Evolutionary conservation across 2,329 filamentous ascomycete species (phyloP), one percentile per base, ranked within the genome.

Genomic region (Rasamsonia emersonii): DNA sequence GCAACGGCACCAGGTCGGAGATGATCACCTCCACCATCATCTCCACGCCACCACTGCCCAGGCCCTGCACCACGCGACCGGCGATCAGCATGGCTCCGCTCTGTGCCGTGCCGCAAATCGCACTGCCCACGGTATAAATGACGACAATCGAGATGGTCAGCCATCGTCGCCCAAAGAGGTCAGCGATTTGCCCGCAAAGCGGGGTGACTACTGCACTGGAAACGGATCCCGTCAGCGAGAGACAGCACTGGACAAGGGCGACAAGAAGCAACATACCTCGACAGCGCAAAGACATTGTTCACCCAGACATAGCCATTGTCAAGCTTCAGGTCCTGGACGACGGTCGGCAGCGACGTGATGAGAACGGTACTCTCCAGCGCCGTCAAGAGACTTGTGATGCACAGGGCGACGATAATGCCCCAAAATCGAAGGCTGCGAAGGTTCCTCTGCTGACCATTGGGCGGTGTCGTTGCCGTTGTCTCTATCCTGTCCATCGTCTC

Each of bases 1-100:
- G 49, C 8, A 74, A 49, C 0, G 68, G 63, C 0, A 73, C 61
- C 3, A 74, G 46, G 34, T 74, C 71, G 15, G 58, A 66, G 5
- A 71, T 53, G 11, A 75, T 61, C 31, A 72, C 59, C 15, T 67
- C 62, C 4, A 62, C 53, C 2, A 73, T 50, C 24, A 66, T 33
- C 3, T 32, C 39, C 40, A 65, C 56, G 1, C 66, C 67, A 2
- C 62, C 65, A 2, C 54, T 58, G 0, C 66, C 68, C 3, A 68
- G 44, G 0, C 75, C 74, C 33, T 77, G 71, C 1, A 78, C 44
- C 1, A 59, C 59, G 2, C 73, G 60, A 11, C 68, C 70, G 42
- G 56, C 60, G 9, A 79, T 72, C 1, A 79, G 50, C 47, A 65
- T 65, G 0, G 40, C 43, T 2, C 13, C 28, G 3, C 29, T 36